A percentile compares a stretch with the other conserved stretches of the same genome.
Conservation (phyloP, 2,329 filamentous ascomycete genomes). For the Magnaporthiopsis poae region DNA sequence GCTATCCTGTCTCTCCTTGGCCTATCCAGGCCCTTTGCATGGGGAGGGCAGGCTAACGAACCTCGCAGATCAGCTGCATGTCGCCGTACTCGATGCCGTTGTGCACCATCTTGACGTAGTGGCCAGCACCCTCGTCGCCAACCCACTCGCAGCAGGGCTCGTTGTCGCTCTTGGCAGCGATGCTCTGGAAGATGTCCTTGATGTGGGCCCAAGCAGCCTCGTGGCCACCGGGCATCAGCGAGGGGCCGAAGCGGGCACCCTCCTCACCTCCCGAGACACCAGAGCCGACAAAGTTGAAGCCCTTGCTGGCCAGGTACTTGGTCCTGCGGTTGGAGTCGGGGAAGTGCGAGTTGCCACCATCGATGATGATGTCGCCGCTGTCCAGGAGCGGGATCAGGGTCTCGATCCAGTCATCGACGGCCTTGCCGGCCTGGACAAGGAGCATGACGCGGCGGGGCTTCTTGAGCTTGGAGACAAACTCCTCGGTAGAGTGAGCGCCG, state of each 20-base stretch:
- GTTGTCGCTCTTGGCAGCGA: conserved; percentile 91
- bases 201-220: conserved; percentile 96
- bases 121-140: conserved; percentile 95
- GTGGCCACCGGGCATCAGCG: conserved; percentile 97
- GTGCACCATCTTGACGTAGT: conserved; percentile 99
- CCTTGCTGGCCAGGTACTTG: conserved; percentile 75
- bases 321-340: conserved; percentile 97
- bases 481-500: conserved; percentile 84
- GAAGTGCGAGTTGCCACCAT: conserved; percentile 98
- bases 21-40: neutral
- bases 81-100: conserved; percentile 99
- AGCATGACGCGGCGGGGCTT: conserved; percentile 94
- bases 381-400: conserved; percentile 75
- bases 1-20: neutral
- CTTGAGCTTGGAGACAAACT: conserved; percentile 96
- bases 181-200: conserved; percentile 98
- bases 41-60: conserved; percentile 32
- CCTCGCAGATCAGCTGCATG: conserved; percentile 99
- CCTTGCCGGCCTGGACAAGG: conserved; percentile 94
- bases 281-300: conserved; percentile 87
- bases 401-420: conserved; percentile 98
- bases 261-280: conserved; percentile 99
- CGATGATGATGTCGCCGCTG: conserved; percentile 93
- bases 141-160: conserved; percentile 99
- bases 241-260: conserved; percentile 93